phyloP scores from a whole-genome alignment of 2,329 filamentous ascomycete genomes.

The Hypoxylon sp. region DNA sequence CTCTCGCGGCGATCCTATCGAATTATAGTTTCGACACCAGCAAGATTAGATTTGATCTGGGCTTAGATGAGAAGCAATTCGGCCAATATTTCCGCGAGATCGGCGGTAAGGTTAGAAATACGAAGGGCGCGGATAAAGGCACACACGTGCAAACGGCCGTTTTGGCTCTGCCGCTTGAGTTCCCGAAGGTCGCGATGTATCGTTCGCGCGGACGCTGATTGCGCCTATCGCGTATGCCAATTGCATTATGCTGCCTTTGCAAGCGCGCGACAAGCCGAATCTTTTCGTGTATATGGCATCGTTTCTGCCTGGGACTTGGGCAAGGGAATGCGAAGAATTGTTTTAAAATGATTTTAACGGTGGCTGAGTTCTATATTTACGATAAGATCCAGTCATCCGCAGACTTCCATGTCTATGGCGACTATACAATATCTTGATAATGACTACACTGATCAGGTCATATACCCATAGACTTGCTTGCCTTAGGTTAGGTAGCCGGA shows the following conservation, averaged over 20 bases:
- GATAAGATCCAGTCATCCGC: background rate
- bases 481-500: background rate
- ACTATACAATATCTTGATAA: background rate
- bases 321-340: background rate
- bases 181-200: slow-evolving; percentile 74
- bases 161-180: slow-evolving; percentile 83
- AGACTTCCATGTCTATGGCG: slow-evolving; percentile 3
- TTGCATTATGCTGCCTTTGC: background rate
- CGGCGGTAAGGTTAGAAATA: slow-evolving; percentile 75
- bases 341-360: background rate
- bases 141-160: slow-evolving; percentile 72
- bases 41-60: slow-evolving; percentile 78
- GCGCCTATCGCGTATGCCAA: background rate
- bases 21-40: slow-evolving; percentile 80
- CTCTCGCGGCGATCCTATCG: slow-evolving; percentile 78
- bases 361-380: background rate
- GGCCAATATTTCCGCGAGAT: slow-evolving; percentile 82
- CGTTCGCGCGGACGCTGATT: slow-evolving; percentile 47
- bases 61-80: slow-evolving; percentile 78
- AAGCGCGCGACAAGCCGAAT: background rate
- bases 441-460: background rate
- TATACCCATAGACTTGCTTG: slow-evolving; percentile 14
- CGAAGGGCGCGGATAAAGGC: slow-evolving; percentile 74
- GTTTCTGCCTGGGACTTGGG: background rate
- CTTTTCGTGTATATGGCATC: background rate